phyloP scores from a whole-genome alignment of 371 early-diverging fungal genomes.

The Mortierella sp. region DNA sequence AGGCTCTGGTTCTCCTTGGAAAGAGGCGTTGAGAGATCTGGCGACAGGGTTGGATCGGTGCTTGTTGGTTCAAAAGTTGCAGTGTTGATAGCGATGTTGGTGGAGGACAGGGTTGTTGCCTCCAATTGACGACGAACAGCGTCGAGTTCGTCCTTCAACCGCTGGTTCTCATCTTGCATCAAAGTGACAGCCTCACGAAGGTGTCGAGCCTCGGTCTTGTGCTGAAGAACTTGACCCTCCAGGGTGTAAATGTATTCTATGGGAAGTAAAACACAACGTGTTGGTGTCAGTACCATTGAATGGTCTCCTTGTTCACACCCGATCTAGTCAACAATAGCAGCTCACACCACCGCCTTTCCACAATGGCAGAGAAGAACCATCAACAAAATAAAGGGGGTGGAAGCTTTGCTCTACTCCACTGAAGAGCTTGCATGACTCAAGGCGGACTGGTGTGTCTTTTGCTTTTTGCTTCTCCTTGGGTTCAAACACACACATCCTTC shows the following conservation, averaged over 20 bases:
- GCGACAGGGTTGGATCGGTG: background rate
- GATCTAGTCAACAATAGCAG: background rate
- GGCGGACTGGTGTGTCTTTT: background rate
- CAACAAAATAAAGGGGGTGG: background rate
- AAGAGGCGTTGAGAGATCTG: slow-evolving; percentile 3
- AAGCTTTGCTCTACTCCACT: background rate
- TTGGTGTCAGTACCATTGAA: background rate
- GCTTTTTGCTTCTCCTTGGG: background rate
- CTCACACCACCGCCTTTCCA: background rate
- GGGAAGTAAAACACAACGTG: background rate
- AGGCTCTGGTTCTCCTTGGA: slow-evolving; percentile 35
- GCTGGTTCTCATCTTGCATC: slow-evolving; percentile 71
- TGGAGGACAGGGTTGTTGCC: slow-evolving; percentile 6
- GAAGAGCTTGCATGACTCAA: background rate
- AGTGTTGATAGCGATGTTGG: background rate
- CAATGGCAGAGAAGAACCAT: background rate
- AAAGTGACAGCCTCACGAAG: slow-evolving; percentile 62
- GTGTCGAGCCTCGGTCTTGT: slow-evolving; percentile 71
- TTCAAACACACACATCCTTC: background rate
- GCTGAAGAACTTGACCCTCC: slow-evolving; percentile 79
- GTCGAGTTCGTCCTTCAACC: slow-evolving; percentile 70
- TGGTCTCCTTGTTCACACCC: background rate
- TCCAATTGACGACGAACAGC: slow-evolving; percentile 16
- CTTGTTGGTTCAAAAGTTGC: background rate
- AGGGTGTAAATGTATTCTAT: slow-evolving; percentile 82